These are phyloP conservation scores for Beauveria sp. DNA, from an alignment of 2,329 filamentous ascomycete genomes.

Conservation along the genomic window DNA sequence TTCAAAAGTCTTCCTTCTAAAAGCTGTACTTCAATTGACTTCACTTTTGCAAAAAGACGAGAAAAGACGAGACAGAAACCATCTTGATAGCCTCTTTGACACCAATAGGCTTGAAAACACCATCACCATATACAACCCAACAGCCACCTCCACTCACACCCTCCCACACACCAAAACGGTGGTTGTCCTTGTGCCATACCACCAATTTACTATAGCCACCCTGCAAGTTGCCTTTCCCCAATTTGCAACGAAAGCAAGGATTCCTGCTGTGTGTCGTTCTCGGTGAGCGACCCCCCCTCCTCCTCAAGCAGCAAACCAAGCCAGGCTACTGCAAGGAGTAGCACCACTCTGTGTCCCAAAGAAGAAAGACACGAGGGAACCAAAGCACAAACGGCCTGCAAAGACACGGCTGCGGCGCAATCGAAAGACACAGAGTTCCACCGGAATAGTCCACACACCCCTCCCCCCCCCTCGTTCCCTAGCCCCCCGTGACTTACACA, in stretches of 20 bases:
- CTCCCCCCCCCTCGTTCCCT: neutral
- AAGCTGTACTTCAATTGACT: conserved; percentile 4
- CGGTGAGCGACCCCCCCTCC: neutral
- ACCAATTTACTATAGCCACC: conserved; percentile 12
- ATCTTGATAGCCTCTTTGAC: neutral
- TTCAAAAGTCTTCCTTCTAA: neutral
- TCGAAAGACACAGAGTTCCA: conserved; percentile 25
- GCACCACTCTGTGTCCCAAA: conserved; percentile 7
- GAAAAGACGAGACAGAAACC: neutral
- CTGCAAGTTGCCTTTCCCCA: conserved; percentile 6
- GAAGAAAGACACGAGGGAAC: conserved; percentile 11
- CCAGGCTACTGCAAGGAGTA: conserved; percentile 3
- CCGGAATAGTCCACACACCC: conserved; percentile 22
- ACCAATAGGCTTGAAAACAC: neutral
- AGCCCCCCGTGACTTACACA: conserved; percentile 30
- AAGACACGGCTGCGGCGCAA: conserved; percentile 4
- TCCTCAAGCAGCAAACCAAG: neutral
- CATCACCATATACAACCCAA: conserved; percentile 4
- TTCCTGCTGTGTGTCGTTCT: conserved; percentile 3
- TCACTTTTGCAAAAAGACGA: neutral
- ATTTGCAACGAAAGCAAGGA: conserved; percentile 1
- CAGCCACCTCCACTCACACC: conserved; percentile 8
- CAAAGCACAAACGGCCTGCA: conserved; percentile 15
- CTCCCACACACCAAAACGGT: conserved; percentile 2
- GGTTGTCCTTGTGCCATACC: conserved; percentile 6